Evolutionary conservation across 2,329 filamentous ascomycete genomes (phyloP).

Genomic region (Calcarisporium arbuscula): DNA sequence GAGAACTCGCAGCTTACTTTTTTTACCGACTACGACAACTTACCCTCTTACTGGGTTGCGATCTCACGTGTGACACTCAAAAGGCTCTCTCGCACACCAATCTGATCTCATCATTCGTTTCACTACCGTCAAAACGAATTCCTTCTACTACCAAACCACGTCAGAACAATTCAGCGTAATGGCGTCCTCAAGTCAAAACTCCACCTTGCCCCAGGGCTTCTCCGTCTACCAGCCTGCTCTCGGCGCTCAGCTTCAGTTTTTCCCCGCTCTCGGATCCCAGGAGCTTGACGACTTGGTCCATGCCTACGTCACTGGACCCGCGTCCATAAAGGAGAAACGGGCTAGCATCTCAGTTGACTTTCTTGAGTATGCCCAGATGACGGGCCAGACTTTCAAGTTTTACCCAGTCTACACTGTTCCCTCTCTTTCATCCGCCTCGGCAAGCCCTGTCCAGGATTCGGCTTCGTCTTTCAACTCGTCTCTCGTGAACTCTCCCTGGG

Average conservation of each 20-base stretch:
- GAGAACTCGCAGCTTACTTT: too few species aligned
- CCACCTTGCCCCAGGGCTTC: constrained; percentile 40
- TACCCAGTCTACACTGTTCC: constrained; percentile 42
- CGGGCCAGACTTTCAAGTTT: constrained; percentile 55
- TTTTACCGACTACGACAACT: too few species aligned
- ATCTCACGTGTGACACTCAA: too few species aligned
- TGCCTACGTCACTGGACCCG: constrained; percentile 48
- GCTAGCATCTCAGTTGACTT: constrained; percentile 53
- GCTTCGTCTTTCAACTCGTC: constrained; percentile 43
- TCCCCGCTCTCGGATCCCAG: constrained; percentile 56
- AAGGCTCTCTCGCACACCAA: too few species aligned
- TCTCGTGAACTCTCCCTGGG: constrained; percentile 41
- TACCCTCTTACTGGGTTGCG: too few species aligned
- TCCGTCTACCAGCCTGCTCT: constrained; percentile 54
- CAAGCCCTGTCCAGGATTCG: constrained; percentile 41
- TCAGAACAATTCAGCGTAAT: constrained; percentile 17
- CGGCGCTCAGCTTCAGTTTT: constrained; percentile 55
- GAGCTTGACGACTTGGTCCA: constrained; percentile 56
- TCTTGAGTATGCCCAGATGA: constrained; percentile 44
- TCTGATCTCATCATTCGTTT: too few species aligned
- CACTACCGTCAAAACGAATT: constrained; percentile 1
- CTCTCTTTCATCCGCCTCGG: constrained; percentile 29
- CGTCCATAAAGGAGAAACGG: constrained; percentile 52
- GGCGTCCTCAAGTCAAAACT: constrained; percentile 16
- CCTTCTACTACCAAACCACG: too few species aligned